Percentiles rank a stretch among this genome's conserved stretches.
Evolutionary conservation across 2,329 filamentous ascomycete genomes (phyloP).

Genomic region (Aspergillus novofumigatus): DNA sequence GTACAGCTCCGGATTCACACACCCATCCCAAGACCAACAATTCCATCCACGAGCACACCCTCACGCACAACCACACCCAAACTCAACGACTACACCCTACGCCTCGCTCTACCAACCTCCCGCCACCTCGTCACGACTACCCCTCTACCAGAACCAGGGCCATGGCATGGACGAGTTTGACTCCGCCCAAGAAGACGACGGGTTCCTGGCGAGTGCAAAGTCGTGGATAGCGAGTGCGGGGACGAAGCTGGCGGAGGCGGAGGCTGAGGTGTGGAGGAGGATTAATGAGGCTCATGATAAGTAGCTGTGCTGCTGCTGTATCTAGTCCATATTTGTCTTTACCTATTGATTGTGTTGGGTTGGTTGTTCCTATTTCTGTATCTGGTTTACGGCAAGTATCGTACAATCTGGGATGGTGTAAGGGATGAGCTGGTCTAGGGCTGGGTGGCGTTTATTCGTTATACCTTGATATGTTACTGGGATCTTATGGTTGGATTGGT

Average conservation of each 20-base stretch:
- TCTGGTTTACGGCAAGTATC: not conserved
- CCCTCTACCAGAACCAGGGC: conserved; percentile 11
- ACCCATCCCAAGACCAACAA: not conserved
- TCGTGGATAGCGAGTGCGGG: conserved; percentile 41
- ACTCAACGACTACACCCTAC: conserved; percentile 25
- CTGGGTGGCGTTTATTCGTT: not conserved
- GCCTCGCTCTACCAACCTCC: conserved; percentile 22
- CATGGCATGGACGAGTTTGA: not conserved
- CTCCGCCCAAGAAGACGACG: not conserved
- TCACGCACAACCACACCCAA: conserved; percentile 13
- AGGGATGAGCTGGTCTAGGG: too few relatives aligned
- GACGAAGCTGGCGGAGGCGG: conserved; percentile 40
- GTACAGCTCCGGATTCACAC: not conserved
- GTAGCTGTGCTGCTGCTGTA: conserved; percentile 1
- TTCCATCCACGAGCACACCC: not conserved
- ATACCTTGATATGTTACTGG: not conserved
- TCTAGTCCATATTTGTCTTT: too few relatives aligned
- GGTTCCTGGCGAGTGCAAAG: conserved; percentile 37
- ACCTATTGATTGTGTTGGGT: not conserved
- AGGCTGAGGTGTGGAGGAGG: conserved; percentile 46
- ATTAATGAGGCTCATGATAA: conserved; percentile 39
- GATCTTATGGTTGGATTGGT: not conserved
- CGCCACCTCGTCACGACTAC: conserved; percentile 8
- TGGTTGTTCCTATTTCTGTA: not conserved
- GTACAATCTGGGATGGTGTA: too few relatives aligned